Conservation (phyloP, 495 filamentous ascomycete genomes). For the Penicillium tannophilum region DNA sequence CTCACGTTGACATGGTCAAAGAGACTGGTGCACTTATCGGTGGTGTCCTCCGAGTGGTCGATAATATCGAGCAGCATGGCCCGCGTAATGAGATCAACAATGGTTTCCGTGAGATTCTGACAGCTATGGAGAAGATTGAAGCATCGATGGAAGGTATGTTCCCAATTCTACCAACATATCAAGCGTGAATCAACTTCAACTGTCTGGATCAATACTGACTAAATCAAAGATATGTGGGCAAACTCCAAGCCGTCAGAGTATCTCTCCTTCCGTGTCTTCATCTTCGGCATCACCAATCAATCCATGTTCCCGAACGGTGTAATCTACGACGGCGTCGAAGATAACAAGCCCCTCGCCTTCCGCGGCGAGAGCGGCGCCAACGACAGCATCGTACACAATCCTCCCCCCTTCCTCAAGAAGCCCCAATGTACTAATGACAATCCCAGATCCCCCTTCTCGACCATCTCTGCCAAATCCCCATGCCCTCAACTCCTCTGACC, state of each 20-base stretch:
- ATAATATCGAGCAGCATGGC: conserved; percentile 51
- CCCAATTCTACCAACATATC: background rate
- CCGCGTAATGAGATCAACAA: conserved; percentile 61
- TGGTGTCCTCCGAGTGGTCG: conserved; percentile 65
- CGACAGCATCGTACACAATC: conserved; percentile 66
- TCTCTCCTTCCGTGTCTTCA: conserved; percentile 86
- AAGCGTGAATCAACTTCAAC: conserved; percentile 2
- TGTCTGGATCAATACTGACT: background rate
- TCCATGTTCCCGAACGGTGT: conserved; percentile 92
- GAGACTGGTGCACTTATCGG: conserved; percentile 71
- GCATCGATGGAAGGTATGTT: conserved; percentile 71
- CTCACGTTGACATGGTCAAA: conserved; percentile 83
- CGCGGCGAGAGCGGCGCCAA: conserved; percentile 89
- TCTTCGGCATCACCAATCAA: conserved; percentile 88
- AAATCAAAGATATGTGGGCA: conserved; percentile 73
- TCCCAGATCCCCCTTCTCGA: conserved; percentile 79
- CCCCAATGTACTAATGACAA: conserved; percentile 2
- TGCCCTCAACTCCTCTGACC: conserved; percentile 83
- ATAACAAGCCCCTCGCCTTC: conserved; percentile 69
- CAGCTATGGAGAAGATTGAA: conserved; percentile 71
- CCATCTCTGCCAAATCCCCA: conserved; percentile 74
- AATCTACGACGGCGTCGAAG: conserved; percentile 78
- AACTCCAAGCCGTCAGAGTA: conserved; percentile 78
- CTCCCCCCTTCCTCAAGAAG: background rate
- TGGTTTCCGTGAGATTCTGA: conserved; percentile 61